Evolutionary conservation across 108 stramenopile genomes (phyloP).

Genomic region (Seminavis robusta): DNA sequence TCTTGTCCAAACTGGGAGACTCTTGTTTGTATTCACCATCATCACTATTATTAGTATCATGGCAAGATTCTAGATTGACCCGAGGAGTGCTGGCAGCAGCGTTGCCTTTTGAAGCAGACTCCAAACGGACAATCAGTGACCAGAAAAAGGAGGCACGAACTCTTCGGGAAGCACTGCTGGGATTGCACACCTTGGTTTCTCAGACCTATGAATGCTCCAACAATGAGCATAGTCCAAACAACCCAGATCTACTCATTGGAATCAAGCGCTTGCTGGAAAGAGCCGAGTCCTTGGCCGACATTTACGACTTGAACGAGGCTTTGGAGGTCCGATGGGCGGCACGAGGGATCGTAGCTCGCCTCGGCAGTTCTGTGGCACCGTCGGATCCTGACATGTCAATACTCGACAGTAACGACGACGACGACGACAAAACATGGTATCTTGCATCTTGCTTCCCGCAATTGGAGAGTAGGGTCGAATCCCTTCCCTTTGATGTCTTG

Average conservation of each 20-base stretch:
- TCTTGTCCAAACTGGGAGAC: conserved; percentile 43
- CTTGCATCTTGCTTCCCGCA: conserved; percentile 21
- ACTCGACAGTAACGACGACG: background rate
- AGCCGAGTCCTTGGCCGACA: conserved; percentile 23
- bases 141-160: conserved; percentile 16
- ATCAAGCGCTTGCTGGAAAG: conserved; percentile 38
- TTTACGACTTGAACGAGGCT: conserved; percentile 38
- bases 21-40: no score
- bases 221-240: no score
- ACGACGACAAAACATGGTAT: background rate
- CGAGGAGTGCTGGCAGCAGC: conserved; percentile 45
- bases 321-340: conserved; percentile 54
- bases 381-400: no score
- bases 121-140: background rate
- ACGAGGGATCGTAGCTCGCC: conserved; percentile 34
- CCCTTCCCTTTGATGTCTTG: conserved; percentile 65
- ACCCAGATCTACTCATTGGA: conserved; percentile 9
- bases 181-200: conserved; percentile 28
- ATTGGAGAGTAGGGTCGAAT: conserved; percentile 34
- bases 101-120: conserved; percentile 21
- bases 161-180: conserved; percentile 37
- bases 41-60: background rate
- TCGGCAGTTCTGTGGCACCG: no score
- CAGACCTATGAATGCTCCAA: background rate
- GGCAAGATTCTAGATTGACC: conserved; percentile 17